Evolutionary conservation across 768 basidiomycete species (phyloP), one percentile per base, ranked within the genome.

Genomic region (Suillus fuscotomentosus): DNA sequence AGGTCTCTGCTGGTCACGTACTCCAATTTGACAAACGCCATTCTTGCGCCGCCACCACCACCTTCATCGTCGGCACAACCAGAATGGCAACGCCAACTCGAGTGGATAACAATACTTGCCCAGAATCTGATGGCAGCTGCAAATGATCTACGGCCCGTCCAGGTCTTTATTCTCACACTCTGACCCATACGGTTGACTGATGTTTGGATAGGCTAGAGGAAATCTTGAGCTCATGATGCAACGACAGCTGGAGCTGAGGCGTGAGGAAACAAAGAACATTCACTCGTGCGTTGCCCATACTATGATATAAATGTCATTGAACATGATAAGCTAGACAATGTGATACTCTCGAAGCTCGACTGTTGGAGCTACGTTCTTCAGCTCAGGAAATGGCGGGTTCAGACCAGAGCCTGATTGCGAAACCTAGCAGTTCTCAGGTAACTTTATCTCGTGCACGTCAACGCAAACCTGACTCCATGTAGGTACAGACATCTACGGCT

Each of bases 121-220:
- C 90, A 93, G 74, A 97, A 96, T 73, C 83, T 97, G 63, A 92
- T 95, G 86, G 91, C 89, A 15, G 91, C 92, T 20, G 92, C 91
- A 43, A 97, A 97, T 71, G 94, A 95, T 70, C 77, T 96, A 60
- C 86, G 95, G 31, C 94, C 94, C 1, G 90, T 95, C 5, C 94
- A 96, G 84, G 93, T 88, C 31, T 13, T 77, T 72, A 67, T 50
- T 62, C 54, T 60, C 60, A n/a, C 20, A 36, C 64, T 41, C 45
- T 34, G 22, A 20, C 24, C 8, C 31, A 34, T 54, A 38, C 31
- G 20, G 22, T 31, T 39, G 41, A 22, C 59, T 60, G 24, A 66
- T 48, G 34, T 34, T 39, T 48, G 38, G 61, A 15, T 68, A 94
- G 89, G 94, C 94, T 15, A 81, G 94, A 68, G 89, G 84, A 42